Evolutionary conservation across 1,139 yeast genomes (phyloP), one percentile per base, ranked within the genome.

Genomic region (Saccharomyces hybrid): DNA sequence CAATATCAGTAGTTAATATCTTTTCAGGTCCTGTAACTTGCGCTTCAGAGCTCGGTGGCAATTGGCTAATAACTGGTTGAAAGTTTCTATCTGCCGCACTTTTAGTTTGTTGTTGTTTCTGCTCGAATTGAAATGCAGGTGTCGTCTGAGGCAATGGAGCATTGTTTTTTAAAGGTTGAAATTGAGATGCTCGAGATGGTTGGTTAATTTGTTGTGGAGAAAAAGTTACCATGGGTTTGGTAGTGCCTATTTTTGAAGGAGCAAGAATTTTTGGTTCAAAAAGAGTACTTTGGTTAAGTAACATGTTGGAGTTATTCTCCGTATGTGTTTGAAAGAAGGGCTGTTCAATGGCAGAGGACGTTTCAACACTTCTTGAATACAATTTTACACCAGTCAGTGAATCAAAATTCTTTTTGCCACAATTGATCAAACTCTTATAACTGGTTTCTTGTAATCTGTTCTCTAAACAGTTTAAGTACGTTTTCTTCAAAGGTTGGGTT

Each of bases 401-500:
- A 46, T 56, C 51, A 4, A 55, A 42, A 59, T 74, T 74, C 0
- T 70, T 64, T 41, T 60, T 56, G 1, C 78, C 79, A 9, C 65
- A 55, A 57, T 75, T 72, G 2, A 78, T 69, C 2, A 78, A 58
- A 5, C 61, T 60, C 12, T 66, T 60, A 47, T 56, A 64, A 26
- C 60, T 49, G 16, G 51, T 49, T 9, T 62, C 61, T 6, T 63
- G 64, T n/a, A 82, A 68, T 63, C 81, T 82, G 2, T 59, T 58
- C 58, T 85, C 82, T 21, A 88, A 73, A 53, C 77, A 77, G 1
- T 64, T 58, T 0, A 90, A 79, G 64, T 76, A 84, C 0, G 86
- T 77, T 58, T 83, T 91, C 19, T 80, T 66, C 54, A 73, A 58
- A 1, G 79, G 75, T 53, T 72, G 63, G 66, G 78, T 64, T 74